Base-by-base conservation (phyloP, 202 grass and related monocot species). In the Elaeis oleifera region DNA sequence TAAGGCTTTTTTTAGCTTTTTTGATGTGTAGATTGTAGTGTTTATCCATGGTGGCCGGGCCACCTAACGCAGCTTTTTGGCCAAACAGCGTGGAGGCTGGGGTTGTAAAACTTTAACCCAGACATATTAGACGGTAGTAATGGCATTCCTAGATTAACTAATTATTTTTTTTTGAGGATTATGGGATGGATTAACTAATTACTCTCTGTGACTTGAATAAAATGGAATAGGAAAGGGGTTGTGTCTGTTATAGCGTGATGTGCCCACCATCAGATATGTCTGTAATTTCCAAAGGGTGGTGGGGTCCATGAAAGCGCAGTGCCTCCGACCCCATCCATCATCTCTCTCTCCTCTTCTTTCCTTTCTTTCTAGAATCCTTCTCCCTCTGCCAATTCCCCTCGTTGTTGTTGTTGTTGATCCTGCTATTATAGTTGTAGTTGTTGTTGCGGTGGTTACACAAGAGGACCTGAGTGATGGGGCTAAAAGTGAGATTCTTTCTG, bases 401-500 rank as follows among this genome's bases (percentile, higher is more conserved):
- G 39, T 53, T 58, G 44, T 53, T 76, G 61, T 14, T 69, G 44
- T 18, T 62, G 64, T 53, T 51, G 54, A 32, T 6, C 4, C 1
- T 49, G 7, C 18, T 77, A 21, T 54, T 53, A 57, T 53, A 9
- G 36, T 69, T 19, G 32, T 57, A 51, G 31, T 69, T 60, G 74
- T 77, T 77, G 74, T 77, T 77, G 65, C 21, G 64, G 74, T 70
- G 23, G 74, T 52, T 70, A 50, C 63, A 59, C 5, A 56, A 66
- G 23, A 66, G 14, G 25, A 26, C 15, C 5, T 20, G 63, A 76
- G 48, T 66, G 50, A 18, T 7, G 61, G 58, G 57, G 58, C 27
- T 66, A 59, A 66, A 60, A 75, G 50, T 25, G 48, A 74, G n/a
- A 61, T 54, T 73, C 56, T 63, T 32, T 56, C 49, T 56, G 23